Conservation (phyloP, 495 filamentous ascomycete species). For the Hyphodiscus hymeniophilus region DNA sequence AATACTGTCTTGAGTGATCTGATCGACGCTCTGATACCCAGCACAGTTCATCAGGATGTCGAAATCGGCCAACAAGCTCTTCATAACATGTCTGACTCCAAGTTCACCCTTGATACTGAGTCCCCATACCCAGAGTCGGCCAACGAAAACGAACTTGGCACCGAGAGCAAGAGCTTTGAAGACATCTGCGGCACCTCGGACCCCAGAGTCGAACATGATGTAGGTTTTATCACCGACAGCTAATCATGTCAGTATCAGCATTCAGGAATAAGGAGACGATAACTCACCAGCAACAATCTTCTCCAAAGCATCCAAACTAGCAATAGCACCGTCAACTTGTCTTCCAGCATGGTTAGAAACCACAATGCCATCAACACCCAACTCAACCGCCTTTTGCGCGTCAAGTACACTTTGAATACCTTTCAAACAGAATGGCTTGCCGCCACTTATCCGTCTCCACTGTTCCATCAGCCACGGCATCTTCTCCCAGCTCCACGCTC, state of each 20-base stretch:
- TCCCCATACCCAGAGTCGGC: constrained; percentile 55
- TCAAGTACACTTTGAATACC: constrained; percentile 89
- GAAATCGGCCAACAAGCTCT: constrained; percentile 55
- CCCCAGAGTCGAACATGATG: constrained; percentile 54
- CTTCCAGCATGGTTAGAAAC: constrained; percentile 65
- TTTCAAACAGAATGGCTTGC: constrained; percentile 60
- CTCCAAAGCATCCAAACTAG: constrained; percentile 53
- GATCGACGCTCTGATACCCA: constrained; percentile 46
- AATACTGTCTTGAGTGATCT: constrained; percentile 39
- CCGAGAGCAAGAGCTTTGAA: constrained; percentile 63
- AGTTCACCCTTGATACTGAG: constrained; percentile 51
- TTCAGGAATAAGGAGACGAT: background rate
- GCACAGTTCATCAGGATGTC: constrained; percentile 59
- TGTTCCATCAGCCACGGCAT: constrained; percentile 39
- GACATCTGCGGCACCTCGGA: constrained; percentile 57
- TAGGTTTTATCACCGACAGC: constrained; percentile 26
- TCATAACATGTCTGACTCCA: constrained; percentile 57
- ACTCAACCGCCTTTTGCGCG: constrained; percentile 72
- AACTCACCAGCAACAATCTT: constrained; percentile 43
- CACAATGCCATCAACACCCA: constrained; percentile 51
- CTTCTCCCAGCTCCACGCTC: constrained; percentile 55
- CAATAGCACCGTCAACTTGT: constrained; percentile 56
- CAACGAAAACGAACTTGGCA: constrained; percentile 56
- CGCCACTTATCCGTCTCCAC: constrained; percentile 39
- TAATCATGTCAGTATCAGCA: background rate